phyloP scores from a whole-genome alignment of 805 yeast genomes.

The Starmera dryadoides region DNA sequence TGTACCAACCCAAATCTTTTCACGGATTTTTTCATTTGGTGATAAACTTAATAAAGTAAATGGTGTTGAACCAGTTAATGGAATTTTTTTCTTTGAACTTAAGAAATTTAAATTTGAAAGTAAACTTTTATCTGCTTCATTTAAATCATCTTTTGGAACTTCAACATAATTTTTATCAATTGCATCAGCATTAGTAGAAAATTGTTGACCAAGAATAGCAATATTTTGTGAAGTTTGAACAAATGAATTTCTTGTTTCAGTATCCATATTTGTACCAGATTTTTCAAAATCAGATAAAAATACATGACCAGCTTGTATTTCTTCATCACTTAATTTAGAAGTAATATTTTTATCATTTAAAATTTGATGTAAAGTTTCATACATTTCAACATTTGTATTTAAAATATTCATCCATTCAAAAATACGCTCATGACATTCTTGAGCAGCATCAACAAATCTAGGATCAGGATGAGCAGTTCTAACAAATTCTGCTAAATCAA shows the following conservation, averaged over 20 bases:
- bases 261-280: conserved; percentile 79
- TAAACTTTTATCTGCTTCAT: conserved; percentile 13
- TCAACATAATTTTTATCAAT: conserved; percentile 10
- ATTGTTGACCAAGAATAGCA: conserved; percentile 74
- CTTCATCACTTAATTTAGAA: conserved; percentile 55
- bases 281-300: conserved; percentile 80
- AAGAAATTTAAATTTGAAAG: conserved; percentile 10
- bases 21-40: conserved; percentile 48
- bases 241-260: conserved; percentile 56
- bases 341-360: conserved; percentile 29
- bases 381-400: conserved; percentile 76
- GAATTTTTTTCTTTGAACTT: conserved; percentile 35
- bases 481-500: conserved; percentile 89
- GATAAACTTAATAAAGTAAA: conserved; percentile 57
- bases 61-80: conserved; percentile 58
- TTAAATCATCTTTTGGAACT: conserved; percentile 15
- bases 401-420: conserved; percentile 90
- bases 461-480: conserved; percentile 80
- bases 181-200: conserved; percentile 28
- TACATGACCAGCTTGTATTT: conserved; percentile 72
- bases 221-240: conserved; percentile 76
- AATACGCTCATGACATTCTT: conserved; percentile 78
- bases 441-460: conserved; percentile 71
- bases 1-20: conserved; percentile 65
- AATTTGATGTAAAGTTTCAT: conserved; percentile 49